Evolutionary conservation across 1,284 basidiomycete genomes (phyloP), one percentile per base, ranked within the genome.

Genomic region (Ceratobasidium sp.): DNA sequence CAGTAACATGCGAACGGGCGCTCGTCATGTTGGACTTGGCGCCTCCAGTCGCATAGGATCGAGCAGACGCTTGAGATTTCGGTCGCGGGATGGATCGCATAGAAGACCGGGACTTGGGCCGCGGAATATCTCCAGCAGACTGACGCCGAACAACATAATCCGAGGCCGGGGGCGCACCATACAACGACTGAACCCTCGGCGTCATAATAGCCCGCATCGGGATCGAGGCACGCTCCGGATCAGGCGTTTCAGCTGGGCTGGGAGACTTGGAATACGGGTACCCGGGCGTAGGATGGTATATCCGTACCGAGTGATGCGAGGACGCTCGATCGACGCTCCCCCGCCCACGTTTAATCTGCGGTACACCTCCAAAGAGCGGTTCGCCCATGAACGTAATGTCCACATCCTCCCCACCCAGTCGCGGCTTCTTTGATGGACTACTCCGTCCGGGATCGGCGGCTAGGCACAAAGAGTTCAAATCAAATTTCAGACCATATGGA

Each of bases 131-230:
- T 23, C 70, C 62, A 6, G 64, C 38, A 7, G 61, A 65, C 42
- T 65, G 67, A 17, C 69, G 64, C 17, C 44, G 46, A 42, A 48
- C 20, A 2, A 52, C 57, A 50, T 57, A 57, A 38, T 50, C 28
- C 15, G 54, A 54, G 6, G 46, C 44, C 20, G 50, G 75, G 9
- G 38, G 48, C 40, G 75, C 40, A 3, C 69, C 54, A 48, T 74
- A 56, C 23, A 79, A 48, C 38, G 79, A 79, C 23, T 77, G 71
- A 10, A 77, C 77, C 48, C 79, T 50, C 28, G 79, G 79, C 12
- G 77, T 70, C 23, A 79, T 28, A 46, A 79, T 77, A 17, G 79
- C 79, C 28, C 73, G 77, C 54, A 79, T 62, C 15, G 79, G 79
- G 54, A 79, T 79, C 20, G 78, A 66, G 9, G 44, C 48, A 46